Evolutionary conservation across 208 protist species (phyloP), one percentile per base, ranked within the genome.

Genomic region (Phytomonas sp.): DNA sequence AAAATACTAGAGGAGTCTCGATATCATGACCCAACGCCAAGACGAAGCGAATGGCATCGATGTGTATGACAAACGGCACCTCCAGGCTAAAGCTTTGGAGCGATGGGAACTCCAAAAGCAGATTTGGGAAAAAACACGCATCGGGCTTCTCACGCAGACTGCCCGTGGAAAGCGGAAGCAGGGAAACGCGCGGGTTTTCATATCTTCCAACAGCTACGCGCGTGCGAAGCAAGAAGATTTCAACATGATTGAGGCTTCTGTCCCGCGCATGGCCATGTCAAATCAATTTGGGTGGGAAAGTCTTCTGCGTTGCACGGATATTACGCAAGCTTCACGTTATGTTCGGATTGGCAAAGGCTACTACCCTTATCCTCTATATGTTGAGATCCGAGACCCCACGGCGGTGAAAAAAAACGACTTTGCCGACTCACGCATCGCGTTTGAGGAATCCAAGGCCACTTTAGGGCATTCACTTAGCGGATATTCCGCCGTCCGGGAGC

Each of bases 341-440:
- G 78, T 95, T 20, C 80, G 80, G 32, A 73, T 93, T 29, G 90
- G 87, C 32, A 83, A 80, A 51, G 79, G 69, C 26, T 80, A 73
- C 56, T 89, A 83, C 36, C 89, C 89, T 17, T 95, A 95, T 66
- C 68, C 78, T 2, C 77, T 95, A 23, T 92, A 85, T 78, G 66
- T 78, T 56, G 78, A 86, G 51, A 64, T 85, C 11, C 70, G 71
- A 0, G 82, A 91, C 71, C 72, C 78, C 1, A 43, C 62, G 15
- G 60, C 77, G 32, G 51, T 81, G 36, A 67, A 79, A 43, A 69
- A 62, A 33, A 78, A 87, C 33, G 73, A 88, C 73, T 66, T 73
- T 13, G 46, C 66, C 17, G 85, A 80, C 63, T 81, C 82, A 6
- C 89, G 89, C 36, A 72, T 94, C 32, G 74, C 91, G 7, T 65